Conservation (phyloP, 331 rosid genomes). For the Prunus yedoensis region DNA sequence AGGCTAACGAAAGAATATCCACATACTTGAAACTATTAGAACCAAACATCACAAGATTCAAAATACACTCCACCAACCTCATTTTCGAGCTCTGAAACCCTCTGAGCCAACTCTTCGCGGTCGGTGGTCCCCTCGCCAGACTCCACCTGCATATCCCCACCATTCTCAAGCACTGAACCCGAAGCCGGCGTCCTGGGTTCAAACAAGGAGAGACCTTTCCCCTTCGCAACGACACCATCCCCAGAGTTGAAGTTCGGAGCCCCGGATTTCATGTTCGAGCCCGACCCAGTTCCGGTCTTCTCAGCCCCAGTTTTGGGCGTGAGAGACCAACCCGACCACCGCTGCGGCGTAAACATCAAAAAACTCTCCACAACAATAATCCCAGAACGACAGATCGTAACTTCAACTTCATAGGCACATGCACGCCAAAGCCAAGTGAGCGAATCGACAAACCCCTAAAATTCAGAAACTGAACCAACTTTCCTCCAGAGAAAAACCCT, state of each 20-base stretch:
- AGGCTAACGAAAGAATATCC: neutral
- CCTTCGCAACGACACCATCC: constrained; percentile 50
- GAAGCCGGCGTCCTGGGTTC: constrained; percentile 42
- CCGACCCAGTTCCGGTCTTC: constrained; percentile 52
- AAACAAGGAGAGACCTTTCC: constrained; percentile 45
- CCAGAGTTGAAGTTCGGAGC: constrained; percentile 35
- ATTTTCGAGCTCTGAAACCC: constrained; percentile 58
- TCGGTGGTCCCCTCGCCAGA: constrained; percentile 41
- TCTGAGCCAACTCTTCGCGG: constrained; percentile 49
- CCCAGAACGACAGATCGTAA: constrained; percentile 29
- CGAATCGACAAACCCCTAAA: constrained; percentile 5
- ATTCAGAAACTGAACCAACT: neutral
- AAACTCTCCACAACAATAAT: constrained; percentile 24
- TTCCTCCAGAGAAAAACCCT: neutral
- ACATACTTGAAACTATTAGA: neutral
- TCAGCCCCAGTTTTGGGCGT: constrained; percentile 59
- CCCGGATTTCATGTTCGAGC: constrained; percentile 31
- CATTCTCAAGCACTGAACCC: constrained; percentile 51
- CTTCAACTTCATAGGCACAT: constrained; percentile 46
- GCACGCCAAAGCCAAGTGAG: neutral
- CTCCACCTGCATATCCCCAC: constrained; percentile 40
- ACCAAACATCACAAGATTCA: neutral
- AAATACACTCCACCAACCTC: constrained; percentile 57
- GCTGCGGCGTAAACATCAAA: constrained; percentile 80
- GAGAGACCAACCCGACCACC: constrained; percentile 54